These are phyloP conservation scores for Arthrobotrys entomopaga DNA, from an alignment of 2,329 filamentous ascomycete species.

Conservation along the genomic window DNA sequence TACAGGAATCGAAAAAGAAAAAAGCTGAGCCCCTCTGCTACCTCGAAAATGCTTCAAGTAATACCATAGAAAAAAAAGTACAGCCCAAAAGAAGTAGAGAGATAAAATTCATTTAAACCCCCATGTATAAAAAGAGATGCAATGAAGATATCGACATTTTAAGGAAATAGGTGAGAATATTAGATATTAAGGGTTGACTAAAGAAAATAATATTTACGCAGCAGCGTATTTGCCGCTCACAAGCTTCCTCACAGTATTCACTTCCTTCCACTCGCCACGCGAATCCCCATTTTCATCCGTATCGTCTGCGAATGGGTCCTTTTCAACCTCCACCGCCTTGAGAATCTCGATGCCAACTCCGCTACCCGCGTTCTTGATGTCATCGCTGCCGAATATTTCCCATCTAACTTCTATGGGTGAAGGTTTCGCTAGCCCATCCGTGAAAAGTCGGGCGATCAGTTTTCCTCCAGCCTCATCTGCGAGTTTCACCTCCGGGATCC, in stretches of 20 bases:
- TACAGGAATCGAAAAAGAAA: constrained; percentile 10
- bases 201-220: constrained; percentile 57
- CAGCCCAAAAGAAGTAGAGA: constrained; percentile 55
- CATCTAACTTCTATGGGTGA: constrained; percentile 85
- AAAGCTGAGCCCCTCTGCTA: constrained; percentile 29
- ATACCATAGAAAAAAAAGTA: constrained; percentile 40
- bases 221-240: constrained; percentile 80
- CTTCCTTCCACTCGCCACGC: constrained; percentile 71
- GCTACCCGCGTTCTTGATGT: constrained; percentile 67
- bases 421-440: constrained; percentile 75
- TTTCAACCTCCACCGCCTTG: constrained; percentile 64
- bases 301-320: constrained; percentile 78
- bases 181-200: constrained; percentile 41
- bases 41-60: constrained; percentile 33
- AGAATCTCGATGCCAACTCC: constrained; percentile 71
- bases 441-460: constrained; percentile 83
- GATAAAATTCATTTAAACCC: constrained; percentile 55
- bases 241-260: constrained; percentile 74
- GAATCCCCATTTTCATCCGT: constrained; percentile 60
- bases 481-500: constrained; percentile 77
- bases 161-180: constrained; percentile 38
- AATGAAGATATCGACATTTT: too few species aligned
- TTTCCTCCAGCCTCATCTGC: constrained; percentile 72
- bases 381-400: constrained; percentile 71
- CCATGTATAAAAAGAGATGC: constrained; percentile 45